A percentile compares a stretch with the other conserved stretches of the same genome.
Conservation (phyloP, 2,329 filamentous ascomycete species). For the Aspergillus alliaceus region DNA sequence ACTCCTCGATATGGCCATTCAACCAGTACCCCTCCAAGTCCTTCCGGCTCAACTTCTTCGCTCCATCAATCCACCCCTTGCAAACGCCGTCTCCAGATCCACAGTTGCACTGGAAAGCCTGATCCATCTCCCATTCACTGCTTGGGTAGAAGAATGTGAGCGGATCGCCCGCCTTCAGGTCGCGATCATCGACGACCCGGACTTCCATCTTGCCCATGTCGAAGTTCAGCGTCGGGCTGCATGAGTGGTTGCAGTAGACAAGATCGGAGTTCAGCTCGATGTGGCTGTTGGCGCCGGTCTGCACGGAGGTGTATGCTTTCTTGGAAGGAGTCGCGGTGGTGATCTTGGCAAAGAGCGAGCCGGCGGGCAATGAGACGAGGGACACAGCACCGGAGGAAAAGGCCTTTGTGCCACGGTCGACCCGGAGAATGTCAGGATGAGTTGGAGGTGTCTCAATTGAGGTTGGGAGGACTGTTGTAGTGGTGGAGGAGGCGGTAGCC, state of each 20-base stretch:
- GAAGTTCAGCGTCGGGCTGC: slow-evolving; percentile 53
- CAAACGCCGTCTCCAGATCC: slow-evolving; percentile 34
- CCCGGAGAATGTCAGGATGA: slow-evolving; percentile 28
- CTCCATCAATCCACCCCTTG: slow-evolving; percentile 41
- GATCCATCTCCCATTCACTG: slow-evolving; percentile 52
- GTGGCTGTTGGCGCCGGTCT: slow-evolving; percentile 50
- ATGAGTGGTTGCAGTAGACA: slow-evolving; percentile 59
- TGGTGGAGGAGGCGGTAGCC: slow-evolving; percentile 9
- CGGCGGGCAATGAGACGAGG: slow-evolving; percentile 51
- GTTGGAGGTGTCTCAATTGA: slow-evolving; percentile 19
- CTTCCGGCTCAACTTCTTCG: slow-evolving; percentile 34
- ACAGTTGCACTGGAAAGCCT: slow-evolving; percentile 47
- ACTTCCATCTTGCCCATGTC: slow-evolving; percentile 49
- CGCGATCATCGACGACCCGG: slow-evolving; percentile 39
- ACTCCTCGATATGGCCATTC: slow-evolving; percentile 42
- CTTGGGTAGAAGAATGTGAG: slow-evolving; percentile 53
- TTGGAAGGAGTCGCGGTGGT: slow-evolving; percentile 46
- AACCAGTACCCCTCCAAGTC: slow-evolving; percentile 42
- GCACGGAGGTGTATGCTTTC: slow-evolving; percentile 54
- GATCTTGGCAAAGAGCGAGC: slow-evolving; percentile 50
- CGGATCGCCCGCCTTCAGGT: slow-evolving; percentile 41
- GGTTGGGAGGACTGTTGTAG: slow-evolving; percentile 14
- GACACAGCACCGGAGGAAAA: slow-evolving; percentile 46
- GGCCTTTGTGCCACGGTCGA: slow-evolving; percentile 33
- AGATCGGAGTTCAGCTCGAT: slow-evolving; percentile 59